Evolutionary conservation across 257 asterid genomes (phyloP).

Genomic region (Capsicum chinense): DNA sequence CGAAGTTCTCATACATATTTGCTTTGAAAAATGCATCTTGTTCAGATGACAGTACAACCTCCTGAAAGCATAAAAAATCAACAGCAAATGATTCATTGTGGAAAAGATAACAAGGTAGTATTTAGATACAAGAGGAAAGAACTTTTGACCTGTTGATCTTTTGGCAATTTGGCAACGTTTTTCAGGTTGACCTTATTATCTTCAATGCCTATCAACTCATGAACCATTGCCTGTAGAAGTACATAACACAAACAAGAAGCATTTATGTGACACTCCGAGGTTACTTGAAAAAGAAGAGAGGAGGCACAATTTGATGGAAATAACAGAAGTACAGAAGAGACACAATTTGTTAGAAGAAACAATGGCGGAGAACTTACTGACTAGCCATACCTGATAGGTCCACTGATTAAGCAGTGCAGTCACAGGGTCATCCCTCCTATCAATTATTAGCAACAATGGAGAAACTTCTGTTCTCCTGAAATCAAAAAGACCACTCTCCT

Average conservation of each 20-base stretch:
- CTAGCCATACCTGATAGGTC: slow-evolving; percentile 85
- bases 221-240: slow-evolving; percentile 85
- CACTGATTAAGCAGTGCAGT: slow-evolving; percentile 94
- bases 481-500: slow-evolving; percentile 95
- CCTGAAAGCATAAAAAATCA: slow-evolving; percentile 53
- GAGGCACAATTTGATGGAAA: background rate
- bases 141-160: slow-evolving; percentile 83
- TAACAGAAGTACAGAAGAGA: background rate
- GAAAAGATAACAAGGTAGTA: slow-evolving; percentile 30
- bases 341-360: background rate
- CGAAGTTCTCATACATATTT: slow-evolving; percentile 92
- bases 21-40: slow-evolving; percentile 95
- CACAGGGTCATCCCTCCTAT: slow-evolving; percentile 97
- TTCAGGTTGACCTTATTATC: slow-evolving; percentile 90
- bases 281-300: background rate
- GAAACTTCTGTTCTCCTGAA: slow-evolving; percentile 93
- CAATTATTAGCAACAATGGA: slow-evolving; percentile 82
- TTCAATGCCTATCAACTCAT: slow-evolving; percentile 90
- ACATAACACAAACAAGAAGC: slow-evolving; percentile 32
- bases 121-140: slow-evolving; percentile 27
- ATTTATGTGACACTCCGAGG: slow-evolving; percentile 17
- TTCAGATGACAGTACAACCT: slow-evolving; percentile 94
- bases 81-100: slow-evolving; percentile 32
- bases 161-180: slow-evolving; percentile 64
- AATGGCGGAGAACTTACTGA: slow-evolving; percentile 22